Evolutionary conservation across 257 asterid genomes (phyloP).

Genomic region (Solanum pinnatisectum): DNA sequence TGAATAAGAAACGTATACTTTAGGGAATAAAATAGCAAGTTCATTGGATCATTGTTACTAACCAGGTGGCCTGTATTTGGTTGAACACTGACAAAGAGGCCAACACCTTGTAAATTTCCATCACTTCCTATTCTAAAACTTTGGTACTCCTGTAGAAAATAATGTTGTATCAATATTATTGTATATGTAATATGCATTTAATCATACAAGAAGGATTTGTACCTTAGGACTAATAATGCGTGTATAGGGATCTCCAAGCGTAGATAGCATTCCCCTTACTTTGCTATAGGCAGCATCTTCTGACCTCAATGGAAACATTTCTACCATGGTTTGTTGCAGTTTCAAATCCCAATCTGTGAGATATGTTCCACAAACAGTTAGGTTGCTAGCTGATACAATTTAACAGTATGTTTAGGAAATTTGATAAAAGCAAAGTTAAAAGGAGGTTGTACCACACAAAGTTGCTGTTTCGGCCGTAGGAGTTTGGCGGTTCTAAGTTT

Average conservation of each 20-base stretch:
- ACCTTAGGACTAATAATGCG: constrained; percentile 96
- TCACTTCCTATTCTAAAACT: constrained; percentile 86
- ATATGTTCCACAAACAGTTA: not conserved
- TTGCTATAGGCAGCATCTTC: constrained; percentile 93
- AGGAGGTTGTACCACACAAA: not conserved
- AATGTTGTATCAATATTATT: not conserved
- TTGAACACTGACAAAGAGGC: constrained; percentile 62
- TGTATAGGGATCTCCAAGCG: constrained; percentile 95
- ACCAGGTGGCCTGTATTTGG: constrained; percentile 85
- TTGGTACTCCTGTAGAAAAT: constrained; percentile 68
- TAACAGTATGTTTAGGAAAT: not conserved
- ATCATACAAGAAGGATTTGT: not conserved
- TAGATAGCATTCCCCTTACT: constrained; percentile 85
- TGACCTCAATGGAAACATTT: constrained; percentile 74
- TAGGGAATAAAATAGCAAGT: not conserved
- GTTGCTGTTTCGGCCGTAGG: not conserved
- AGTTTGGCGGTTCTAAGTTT: not conserved
- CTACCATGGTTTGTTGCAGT: constrained; percentile 92
- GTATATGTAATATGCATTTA: not conserved
- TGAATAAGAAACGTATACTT: not conserved
- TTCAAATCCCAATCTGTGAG: constrained; percentile 86
- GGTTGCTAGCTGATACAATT: not conserved
- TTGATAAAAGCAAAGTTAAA: not conserved
- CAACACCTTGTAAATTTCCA: constrained; percentile 96
- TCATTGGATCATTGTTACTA: constrained; percentile 7